Evolutionary conservation across 2,329 filamentous ascomycete genomes (phyloP).

Genomic region (Orbilia javanica): DNA sequence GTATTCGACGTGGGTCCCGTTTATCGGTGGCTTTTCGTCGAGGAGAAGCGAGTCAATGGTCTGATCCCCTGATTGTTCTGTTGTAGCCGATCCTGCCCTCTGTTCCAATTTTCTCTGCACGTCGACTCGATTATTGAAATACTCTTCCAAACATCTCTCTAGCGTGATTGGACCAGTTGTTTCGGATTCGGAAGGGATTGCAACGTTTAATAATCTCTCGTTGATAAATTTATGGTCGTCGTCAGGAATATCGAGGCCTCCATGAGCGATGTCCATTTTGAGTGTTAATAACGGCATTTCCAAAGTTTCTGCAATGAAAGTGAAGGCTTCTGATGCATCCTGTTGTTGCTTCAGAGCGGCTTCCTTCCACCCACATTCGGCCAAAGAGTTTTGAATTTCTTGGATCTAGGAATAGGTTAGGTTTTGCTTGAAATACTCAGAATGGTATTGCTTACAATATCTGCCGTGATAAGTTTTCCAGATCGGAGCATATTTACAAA

Average conservation of each 20-base stretch:
- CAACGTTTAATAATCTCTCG: conserved; percentile 88
- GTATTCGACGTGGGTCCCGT: conserved; percentile 65
- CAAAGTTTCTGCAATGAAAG: conserved; percentile 90
- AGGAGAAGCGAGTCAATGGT: conserved; percentile 62
- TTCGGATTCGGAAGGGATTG: conserved; percentile 79
- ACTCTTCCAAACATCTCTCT: conserved; percentile 89
- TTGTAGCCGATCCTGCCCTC: conserved; percentile 66
- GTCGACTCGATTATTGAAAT: conserved; percentile 94
- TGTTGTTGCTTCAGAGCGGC: conserved; percentile 84
- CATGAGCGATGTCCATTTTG: conserved; percentile 94
- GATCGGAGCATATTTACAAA: conserved; percentile 94
- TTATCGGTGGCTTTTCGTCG: conserved; percentile 63
- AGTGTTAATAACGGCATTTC: conserved; percentile 87
- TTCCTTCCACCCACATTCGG: conserved; percentile 89
- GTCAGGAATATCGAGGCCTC: conserved; percentile 82
- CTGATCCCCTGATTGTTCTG: conserved; percentile 20
- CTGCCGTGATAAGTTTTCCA: conserved; percentile 84
- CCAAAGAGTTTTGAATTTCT: conserved; percentile 83
- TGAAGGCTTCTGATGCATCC: conserved; percentile 95
- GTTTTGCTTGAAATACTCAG: not conserved
- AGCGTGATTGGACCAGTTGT: conserved; percentile 80
- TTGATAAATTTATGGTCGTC: conserved; percentile 97
- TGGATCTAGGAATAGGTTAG: conserved; percentile 72
- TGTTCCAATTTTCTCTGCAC: conserved; percentile 81
- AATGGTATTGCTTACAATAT: conserved; percentile 73